phyloP scores from a whole-genome alignment of 768 basidiomycete species.

The Amyloporia xantha region DNA sequence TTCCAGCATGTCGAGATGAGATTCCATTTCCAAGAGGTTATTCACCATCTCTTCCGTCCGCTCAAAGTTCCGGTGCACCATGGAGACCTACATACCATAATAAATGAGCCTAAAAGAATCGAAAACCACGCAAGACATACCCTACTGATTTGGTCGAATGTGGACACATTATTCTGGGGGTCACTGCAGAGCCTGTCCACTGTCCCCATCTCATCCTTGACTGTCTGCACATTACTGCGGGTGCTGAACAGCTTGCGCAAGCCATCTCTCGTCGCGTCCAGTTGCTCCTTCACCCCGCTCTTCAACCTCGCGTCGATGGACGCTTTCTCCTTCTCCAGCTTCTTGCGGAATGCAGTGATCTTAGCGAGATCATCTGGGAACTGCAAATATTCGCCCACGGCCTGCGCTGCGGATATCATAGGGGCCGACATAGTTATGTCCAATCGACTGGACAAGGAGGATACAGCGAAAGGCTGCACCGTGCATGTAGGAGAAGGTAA shows the following conservation, averaged over 20 bases:
- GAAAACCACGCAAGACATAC: slow-evolving; percentile 39
- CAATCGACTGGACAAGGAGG: neutral
- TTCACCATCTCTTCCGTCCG: slow-evolving; percentile 94
- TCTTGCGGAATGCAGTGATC: slow-evolving; percentile 83
- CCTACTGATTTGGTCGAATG: slow-evolving; percentile 93
- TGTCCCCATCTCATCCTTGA: slow-evolving; percentile 82
- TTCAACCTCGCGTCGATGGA: slow-evolving; percentile 89
- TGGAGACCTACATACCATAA: slow-evolving; percentile 61
- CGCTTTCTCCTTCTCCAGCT: slow-evolving; percentile 93
- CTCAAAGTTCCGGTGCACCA: slow-evolving; percentile 92
- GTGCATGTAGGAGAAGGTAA: neutral
- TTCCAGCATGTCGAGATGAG: slow-evolving; percentile 73
- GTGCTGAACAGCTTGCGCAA: slow-evolving; percentile 76
- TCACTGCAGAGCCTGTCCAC: slow-evolving; percentile 74
- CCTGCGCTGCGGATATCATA: slow-evolving; percentile 73
- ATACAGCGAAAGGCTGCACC: neutral
- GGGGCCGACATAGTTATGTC: slow-evolving; percentile 17
- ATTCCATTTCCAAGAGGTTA: slow-evolving; percentile 88
- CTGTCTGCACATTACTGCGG: slow-evolving; percentile 65
- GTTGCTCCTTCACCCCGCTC: slow-evolving; percentile 87
- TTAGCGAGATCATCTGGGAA: slow-evolving; percentile 92
- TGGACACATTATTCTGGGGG: slow-evolving; percentile 69
- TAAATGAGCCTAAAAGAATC: neutral
- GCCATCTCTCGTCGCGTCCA: slow-evolving; percentile 86
- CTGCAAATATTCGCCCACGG: slow-evolving; percentile 85